Conservation (phyloP, 345 rosid genomes). For the Zanthoxylum bungeanum region DNA sequence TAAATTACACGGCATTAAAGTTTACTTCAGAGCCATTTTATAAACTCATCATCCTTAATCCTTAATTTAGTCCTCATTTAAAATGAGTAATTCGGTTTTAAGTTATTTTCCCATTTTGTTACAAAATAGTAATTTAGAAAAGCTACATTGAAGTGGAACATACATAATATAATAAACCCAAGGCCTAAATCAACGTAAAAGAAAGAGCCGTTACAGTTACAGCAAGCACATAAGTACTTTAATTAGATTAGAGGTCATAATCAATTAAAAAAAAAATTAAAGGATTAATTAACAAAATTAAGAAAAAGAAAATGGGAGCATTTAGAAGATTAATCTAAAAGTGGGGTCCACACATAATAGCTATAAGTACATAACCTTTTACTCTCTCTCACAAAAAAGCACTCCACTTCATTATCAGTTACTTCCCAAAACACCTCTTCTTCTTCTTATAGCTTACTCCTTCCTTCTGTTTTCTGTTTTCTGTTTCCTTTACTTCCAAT, state of each 20-base stretch:
- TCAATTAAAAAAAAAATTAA: background rate
- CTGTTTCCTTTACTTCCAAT: background rate
- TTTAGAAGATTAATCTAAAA: slow-evolving; percentile 16
- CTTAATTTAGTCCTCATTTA: too few species aligned
- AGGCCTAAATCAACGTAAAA: background rate
- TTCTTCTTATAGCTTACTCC: background rate
- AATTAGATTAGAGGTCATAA: background rate
- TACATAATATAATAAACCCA: too few species aligned
- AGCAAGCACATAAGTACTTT: background rate
- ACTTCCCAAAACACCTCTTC: too few species aligned
- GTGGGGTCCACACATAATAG: slow-evolving; percentile 27
- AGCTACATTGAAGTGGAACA: too few species aligned
- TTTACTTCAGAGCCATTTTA: too few species aligned
- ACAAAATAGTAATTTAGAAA: too few species aligned
- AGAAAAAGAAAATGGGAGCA: background rate
- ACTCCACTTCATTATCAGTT: background rate
- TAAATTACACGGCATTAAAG: background rate
- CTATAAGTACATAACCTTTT: slow-evolving; percentile 35
- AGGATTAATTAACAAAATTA: background rate
- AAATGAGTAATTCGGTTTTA: too few species aligned
- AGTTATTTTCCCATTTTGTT: too few species aligned
- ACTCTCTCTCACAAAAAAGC: slow-evolving; percentile 4
- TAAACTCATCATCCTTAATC: too few species aligned
- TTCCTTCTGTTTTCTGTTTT: background rate
- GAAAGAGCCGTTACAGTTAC: slow-evolving; percentile 5